Conservation (phyloP, 2,329 filamentous ascomycete species). For the Cladobotryum protrusum region DNA sequence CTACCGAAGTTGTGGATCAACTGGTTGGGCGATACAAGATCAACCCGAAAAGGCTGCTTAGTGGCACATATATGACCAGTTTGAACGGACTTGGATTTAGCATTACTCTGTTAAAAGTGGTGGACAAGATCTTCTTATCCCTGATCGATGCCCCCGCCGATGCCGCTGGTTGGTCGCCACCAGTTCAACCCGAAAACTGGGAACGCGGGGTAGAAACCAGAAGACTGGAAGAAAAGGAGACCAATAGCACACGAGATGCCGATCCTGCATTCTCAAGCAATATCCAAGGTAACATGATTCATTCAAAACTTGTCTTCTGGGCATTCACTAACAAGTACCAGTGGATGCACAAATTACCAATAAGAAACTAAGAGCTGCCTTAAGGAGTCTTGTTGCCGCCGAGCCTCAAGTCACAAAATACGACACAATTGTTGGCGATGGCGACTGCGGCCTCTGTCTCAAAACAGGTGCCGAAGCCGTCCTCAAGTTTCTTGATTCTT, state of each 20-base stretch:
- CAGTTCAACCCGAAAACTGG: conserved; percentile 12
- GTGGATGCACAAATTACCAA: conserved; percentile 9
- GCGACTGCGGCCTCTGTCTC: conserved; percentile 22
- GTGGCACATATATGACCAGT: conserved; percentile 61
- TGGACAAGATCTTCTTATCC: conserved; percentile 53
- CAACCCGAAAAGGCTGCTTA: conserved; percentile 41
- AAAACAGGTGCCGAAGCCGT: conserved; percentile 44
- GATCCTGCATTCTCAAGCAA: conserved; percentile 10
- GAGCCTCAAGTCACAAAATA: conserved; percentile 21
- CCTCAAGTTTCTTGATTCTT: conserved; percentile 44
- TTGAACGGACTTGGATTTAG: conserved; percentile 68
- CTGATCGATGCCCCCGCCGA: conserved; percentile 63
- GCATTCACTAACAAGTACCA: neutral
- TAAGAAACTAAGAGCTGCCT: conserved; percentile 7
- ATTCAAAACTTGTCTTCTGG: neutral
- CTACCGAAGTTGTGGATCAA: conserved; percentile 15
- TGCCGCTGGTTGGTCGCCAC: conserved; percentile 55
- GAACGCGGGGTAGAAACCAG: conserved; percentile 10
- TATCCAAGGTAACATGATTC: conserved; percentile 6
- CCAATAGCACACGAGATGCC: neutral
- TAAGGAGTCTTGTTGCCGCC: conserved; percentile 30
- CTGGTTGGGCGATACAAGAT: conserved; percentile 13
- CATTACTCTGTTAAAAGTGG: conserved; percentile 40
- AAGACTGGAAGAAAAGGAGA: conserved; percentile 5
- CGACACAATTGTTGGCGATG: conserved; percentile 25